Percentiles rank a stretch among this genome's conserved stretches.
Conservation (phyloP, 2,329 filamentous ascomycete genomes). For the Pseudogymnoascus sp. region DNA sequence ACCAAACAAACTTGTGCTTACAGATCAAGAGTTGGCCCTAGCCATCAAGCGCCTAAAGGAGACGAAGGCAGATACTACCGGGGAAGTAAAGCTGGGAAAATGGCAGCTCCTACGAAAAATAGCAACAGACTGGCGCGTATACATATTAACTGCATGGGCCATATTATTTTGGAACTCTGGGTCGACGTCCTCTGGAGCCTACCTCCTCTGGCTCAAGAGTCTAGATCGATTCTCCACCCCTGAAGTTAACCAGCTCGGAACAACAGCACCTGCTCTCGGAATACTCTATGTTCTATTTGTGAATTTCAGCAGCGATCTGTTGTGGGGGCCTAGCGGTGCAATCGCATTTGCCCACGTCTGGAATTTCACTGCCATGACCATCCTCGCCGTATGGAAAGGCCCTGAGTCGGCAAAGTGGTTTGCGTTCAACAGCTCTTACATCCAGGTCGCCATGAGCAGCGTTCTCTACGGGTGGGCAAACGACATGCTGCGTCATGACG, state of each 20-base stretch:
- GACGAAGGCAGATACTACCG: constrained; percentile 33
- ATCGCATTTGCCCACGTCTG: constrained; percentile 42
- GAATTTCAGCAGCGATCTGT: constrained; percentile 45
- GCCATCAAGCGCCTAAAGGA: constrained; percentile 37
- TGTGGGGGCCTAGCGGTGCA: constrained; percentile 44
- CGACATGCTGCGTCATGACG: constrained; percentile 32
- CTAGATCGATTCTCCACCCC: constrained; percentile 38
- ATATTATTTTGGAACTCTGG: constrained; percentile 49
- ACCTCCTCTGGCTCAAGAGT: constrained; percentile 50
- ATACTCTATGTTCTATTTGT: constrained; percentile 48
- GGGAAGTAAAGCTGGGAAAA: constrained; percentile 26
- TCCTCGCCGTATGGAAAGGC: constrained; percentile 47
- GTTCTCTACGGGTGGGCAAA: constrained; percentile 41
- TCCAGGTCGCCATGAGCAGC: constrained; percentile 36
- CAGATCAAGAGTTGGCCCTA: constrained; percentile 37
- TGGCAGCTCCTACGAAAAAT: constrained; percentile 27
- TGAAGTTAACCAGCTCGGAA: constrained; percentile 42
- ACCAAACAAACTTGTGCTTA: constrained; percentile 40
- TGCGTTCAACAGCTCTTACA: constrained; percentile 38
- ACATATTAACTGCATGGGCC: constrained; percentile 40
- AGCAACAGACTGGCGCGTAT: constrained; percentile 38
- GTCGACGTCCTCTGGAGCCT: constrained; percentile 41
- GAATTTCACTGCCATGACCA: constrained; percentile 45
- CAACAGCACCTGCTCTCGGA: constrained; percentile 44
- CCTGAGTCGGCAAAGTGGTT: constrained; percentile 47